These are phyloP conservation scores for Didymella pinodella DNA, from an alignment of 2,329 filamentous ascomycete genomes.

Conservation along the genomic window DNA sequence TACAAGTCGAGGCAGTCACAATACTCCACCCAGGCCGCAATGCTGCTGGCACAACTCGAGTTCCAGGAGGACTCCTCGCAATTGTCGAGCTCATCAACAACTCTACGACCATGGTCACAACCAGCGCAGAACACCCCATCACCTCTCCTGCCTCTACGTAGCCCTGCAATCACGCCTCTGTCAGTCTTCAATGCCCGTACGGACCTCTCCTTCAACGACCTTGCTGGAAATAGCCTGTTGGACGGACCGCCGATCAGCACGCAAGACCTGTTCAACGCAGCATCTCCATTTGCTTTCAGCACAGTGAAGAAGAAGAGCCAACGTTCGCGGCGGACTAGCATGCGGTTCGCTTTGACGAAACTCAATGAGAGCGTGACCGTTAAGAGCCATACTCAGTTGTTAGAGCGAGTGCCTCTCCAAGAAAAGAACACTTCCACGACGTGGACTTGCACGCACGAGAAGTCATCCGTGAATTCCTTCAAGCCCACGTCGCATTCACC, in stretches of 20 bases:
- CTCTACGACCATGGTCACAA: slow-evolving; percentile 30
- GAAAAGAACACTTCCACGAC: slow-evolving; percentile 33
- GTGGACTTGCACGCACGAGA: slow-evolving; percentile 31
- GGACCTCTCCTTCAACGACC: slow-evolving; percentile 9
- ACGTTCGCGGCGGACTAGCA: slow-evolving; percentile 28
- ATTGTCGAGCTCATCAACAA: slow-evolving; percentile 26
- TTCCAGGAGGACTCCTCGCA: slow-evolving; percentile 42
- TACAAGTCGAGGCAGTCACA: slow-evolving; percentile 31
- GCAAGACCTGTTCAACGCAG: slow-evolving; percentile 55
- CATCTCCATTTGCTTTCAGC: slow-evolving; percentile 52
- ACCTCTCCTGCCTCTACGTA: slow-evolving; percentile 22
- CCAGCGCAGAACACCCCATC: slow-evolving; percentile 29
- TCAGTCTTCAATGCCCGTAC: slow-evolving; percentile 35
- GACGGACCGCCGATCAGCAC: slow-evolving; percentile 48
- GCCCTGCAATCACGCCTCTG: slow-evolving; percentile 42
- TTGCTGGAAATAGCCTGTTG: slow-evolving; percentile 18
- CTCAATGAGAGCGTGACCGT: slow-evolving; percentile 18
- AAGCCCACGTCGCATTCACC: slow-evolving; percentile 10
- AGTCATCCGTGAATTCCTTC: slow-evolving; percentile 23
- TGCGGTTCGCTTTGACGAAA: slow-evolving; percentile 35
- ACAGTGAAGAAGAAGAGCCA: slow-evolving; percentile 52
- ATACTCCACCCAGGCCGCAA: slow-evolving; percentile 49
- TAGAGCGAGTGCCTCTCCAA: slow-evolving; percentile 38
- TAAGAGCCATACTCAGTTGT: slow-evolving; percentile 34
- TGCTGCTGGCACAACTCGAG: slow-evolving; percentile 44